A percentile compares a stretch with the other conserved stretches of the same genome.
Conservation (phyloP, 768 basidiomycete species). For the Mycena metata region DNA sequence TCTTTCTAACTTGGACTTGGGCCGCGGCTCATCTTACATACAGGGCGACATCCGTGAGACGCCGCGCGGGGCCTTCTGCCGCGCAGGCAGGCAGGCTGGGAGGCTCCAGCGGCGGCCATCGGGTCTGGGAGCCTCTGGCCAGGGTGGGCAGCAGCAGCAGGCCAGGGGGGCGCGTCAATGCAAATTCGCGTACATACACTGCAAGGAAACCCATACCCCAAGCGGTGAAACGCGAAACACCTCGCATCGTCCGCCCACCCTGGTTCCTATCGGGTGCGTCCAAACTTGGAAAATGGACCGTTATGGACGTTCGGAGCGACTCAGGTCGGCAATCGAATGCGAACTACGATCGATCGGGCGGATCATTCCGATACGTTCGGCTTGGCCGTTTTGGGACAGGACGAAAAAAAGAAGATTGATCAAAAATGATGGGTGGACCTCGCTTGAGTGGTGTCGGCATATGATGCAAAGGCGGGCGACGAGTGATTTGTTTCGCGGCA, state of each 20-base stretch:
- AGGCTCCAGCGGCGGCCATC: slow-evolving; percentile 10
- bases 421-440: slow-evolving; percentile 30
- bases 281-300: slow-evolving; percentile 25
- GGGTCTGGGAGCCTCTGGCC: neutral
- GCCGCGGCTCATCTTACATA: slow-evolving; percentile 33
- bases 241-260: too few species aligned
- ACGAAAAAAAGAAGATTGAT: neutral
- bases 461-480: neutral
- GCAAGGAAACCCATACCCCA: too few species aligned
- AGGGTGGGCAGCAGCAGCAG: neutral
- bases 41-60: slow-evolving; percentile 30
- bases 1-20: too few species aligned
- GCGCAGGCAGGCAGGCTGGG: neutral
- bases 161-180: neutral
- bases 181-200: too few species aligned
- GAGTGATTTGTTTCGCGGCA: slow-evolving; percentile 33
- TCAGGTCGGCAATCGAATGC: slow-evolving; percentile 14
- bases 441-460: slow-evolving; percentile 33
- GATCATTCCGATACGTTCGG: slow-evolving; percentile 21
- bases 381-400: too few species aligned
- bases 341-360: slow-evolving; percentile 1
- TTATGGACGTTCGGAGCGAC: slow-evolving; percentile 27
- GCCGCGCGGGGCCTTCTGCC: neutral
- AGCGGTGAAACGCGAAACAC: slow-evolving; percentile 30
- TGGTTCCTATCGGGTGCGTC: slow-evolving; percentile 26